Evolutionary conservation across 495 filamentous ascomycete genomes (phyloP), one percentile per base, ranked within the genome.

Genomic region (Staphylotrichum longicolle): DNA sequence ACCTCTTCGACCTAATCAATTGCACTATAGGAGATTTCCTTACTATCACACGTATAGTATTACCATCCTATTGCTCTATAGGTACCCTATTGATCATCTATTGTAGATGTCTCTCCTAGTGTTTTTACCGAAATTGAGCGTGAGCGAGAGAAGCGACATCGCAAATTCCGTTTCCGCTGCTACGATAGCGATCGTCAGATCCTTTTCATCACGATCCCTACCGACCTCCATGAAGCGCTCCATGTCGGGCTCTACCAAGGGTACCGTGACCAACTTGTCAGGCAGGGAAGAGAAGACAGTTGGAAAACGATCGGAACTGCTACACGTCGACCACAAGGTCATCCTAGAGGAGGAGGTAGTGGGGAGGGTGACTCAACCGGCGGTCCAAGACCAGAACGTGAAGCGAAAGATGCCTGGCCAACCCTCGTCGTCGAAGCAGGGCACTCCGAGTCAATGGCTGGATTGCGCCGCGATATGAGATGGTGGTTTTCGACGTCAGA

Each of bases 361-460:
- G 63, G 48, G 60, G 63, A 69, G 45, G 57, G 60, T 39, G 64
- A 71, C 41, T 69, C 66, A 48, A 64, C 49, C 30, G 64, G 69
- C 51, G 66, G 60, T 57, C 66, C 69, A 49, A 57, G 39, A 30
- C 55, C 66, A 54, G 42, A 63, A 63, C 64, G 64, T 62, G 35
- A 14, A 47, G 35, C 20, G 40, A 56, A 47, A 57, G 47, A n/a
- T 32, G 54, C 20, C 14, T 72, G 70, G 71, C 72, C 74, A 49
- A 75, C 71, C 41, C 61, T 75, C 14, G 64, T 75, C 27, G 66
- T 77, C 34, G 65, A 74, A 52, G 66, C 69, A 33, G 71, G 74
- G 14, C 54, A 59, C 47, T 67, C 68, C 1, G 59, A 72, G 52
- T 68, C 70, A 35, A 58, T 70, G 14, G 10, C 15, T 14, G 56